Base-by-base conservation (phyloP, 23 red algal genomes). In the Gracilaria vermiculophylla region DNA sequence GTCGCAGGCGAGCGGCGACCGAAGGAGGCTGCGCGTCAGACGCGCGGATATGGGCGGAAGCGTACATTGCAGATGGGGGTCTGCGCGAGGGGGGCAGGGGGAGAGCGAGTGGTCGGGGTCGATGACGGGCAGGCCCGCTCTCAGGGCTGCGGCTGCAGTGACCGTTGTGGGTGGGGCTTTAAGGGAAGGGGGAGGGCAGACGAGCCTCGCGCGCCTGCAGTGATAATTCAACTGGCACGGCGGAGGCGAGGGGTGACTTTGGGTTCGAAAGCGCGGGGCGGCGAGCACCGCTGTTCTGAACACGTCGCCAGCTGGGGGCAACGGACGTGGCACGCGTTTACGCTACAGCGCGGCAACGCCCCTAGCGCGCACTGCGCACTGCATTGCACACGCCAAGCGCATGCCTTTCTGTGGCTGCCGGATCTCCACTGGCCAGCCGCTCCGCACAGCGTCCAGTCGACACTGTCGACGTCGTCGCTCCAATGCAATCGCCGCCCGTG, bases 311-410 rank as follows among this genome's bases (percentile, higher is more conserved):
- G 21, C 7, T 23, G 21, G 69, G 10, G 44, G 14, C 21, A 70
- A 70, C 64, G 64, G 64, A 70, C 64, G 64, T 70, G 64, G 55
- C 55, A 60, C 21, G 21, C 55, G 51, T n/a, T 54, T 54, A 54
- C 51, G 51, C 51, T 54, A 14, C 51, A 54, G 51, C 51, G 51
- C 51, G 51, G 51, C 51, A 54, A 28, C 61, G 33, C 61, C n/a
- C n/a, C n/a, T n/a, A n/a, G 61, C 15, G 61, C 33, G 61, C 61
- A 28, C 61, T n/a, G n/a, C n/a, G n/a, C 55, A 60, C 16, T 5
- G 5, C 6, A 47, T 5, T 12, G 43, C 43, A 47, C 43, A 47
- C 43, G 43, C 43, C 6, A 47, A n/a, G n/a, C n/a, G n/a, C n/a
- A n/a, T n/a, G n/a, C 43, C 6, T 47, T 47, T 47, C 43, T 47